Base-by-base conservation (phyloP, 805 yeast genomes). In the Aciculoconidium aculeatum region DNA sequence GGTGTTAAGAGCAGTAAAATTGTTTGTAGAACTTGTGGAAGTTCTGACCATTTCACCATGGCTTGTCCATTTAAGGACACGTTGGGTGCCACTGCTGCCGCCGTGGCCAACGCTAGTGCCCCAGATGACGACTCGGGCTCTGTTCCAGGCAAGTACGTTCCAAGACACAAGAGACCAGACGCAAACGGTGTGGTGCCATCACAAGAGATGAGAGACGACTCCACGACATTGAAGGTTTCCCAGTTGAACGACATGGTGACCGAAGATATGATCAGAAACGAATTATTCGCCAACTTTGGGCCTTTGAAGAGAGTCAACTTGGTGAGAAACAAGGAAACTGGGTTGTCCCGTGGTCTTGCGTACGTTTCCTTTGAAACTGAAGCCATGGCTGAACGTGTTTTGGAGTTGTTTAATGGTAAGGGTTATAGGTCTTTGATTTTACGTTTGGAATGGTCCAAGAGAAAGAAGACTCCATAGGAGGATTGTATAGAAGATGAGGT, bases 21-120 rank as follows among this genome's bases (percentile, higher is more conserved):
- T 14, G 22, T 31, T 18, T 92, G 98, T 75, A 84, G 96, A 74
- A 65, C 72, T 32, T 92, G 99, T 80, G 23, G 20, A 30, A 83
- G 82, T 37, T 96, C 95, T 53, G 81, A 77, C 44, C 99, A 92
- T 70, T 84, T 79, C 73, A 83, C 96, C 23, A 66, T 86, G 57
- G 80, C 81, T 65, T 92, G 99, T 82, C 98, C 98, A 40, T 86
- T 76, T 74, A 88, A 83, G 66, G 94, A 81, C 48, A 82, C 92
- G 21, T 67, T 90, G 55, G 84, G 80, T 19, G 66, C 70, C 15
- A 68, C 65, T 20, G 58, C 64, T 18, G 49, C 49, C 17, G 45
- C 64, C 26, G 66, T 67, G 30, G 58, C 64, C 21, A 63, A 68
- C 19, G 67, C 72, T 6, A 65, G 43, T 13, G 34, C 47, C n/a